A percentile compares a stretch with the other conserved stretches of the same genome.
Conservation (phyloP, 257 asterid genomes). For the Nicotiana benthamiana region DNA sequence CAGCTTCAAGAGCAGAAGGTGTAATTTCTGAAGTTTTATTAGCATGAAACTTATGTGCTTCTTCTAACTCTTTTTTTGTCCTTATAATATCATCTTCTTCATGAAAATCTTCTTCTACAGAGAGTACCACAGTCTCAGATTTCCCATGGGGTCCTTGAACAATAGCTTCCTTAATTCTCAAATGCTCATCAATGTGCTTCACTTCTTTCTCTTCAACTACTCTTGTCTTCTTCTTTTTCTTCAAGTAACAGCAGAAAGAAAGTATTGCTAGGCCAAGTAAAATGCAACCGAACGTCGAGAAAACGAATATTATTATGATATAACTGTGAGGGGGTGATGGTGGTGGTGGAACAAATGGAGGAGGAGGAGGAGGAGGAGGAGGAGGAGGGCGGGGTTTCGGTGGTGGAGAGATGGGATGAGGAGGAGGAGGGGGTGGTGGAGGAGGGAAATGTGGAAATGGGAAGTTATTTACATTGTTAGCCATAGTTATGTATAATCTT, state of each 20-base stretch:
- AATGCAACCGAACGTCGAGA: slow-evolving; percentile 20
- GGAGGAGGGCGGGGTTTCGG: background rate
- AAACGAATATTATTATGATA: slow-evolving; percentile 17
- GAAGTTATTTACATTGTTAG: background rate
- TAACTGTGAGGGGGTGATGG: slow-evolving; percentile 11
- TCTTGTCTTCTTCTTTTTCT: slow-evolving; percentile 18
- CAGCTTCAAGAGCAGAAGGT: slow-evolving; percentile 24
- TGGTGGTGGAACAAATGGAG: slow-evolving; percentile 3
- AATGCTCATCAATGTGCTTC: slow-evolving; percentile 24
- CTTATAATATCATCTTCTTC: slow-evolving; percentile 7
- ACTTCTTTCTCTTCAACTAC: slow-evolving; percentile 7
- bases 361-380: background rate
- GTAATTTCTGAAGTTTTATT: slow-evolving; percentile 9
- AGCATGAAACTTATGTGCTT: slow-evolving; percentile 6
- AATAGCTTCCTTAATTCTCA: slow-evolving; percentile 25
- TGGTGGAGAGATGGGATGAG: slow-evolving; percentile 9
- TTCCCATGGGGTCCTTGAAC: slow-evolving; percentile 28
- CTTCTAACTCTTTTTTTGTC: slow-evolving; percentile 14
- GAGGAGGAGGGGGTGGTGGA: slow-evolving; percentile 13
- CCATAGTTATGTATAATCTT: background rate
- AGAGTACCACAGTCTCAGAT: slow-evolving; percentile 12
- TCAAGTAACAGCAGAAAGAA: slow-evolving; percentile 22
- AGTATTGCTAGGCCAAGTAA: slow-evolving; percentile 11
- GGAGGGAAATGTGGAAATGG: slow-evolving; percentile 11
- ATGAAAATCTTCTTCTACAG: slow-evolving; percentile 29